Evolutionary conservation across 2,329 filamentous ascomycete species (phyloP), one percentile per base, ranked within the genome.

Genomic region (Elsinoe ampelina): DNA sequence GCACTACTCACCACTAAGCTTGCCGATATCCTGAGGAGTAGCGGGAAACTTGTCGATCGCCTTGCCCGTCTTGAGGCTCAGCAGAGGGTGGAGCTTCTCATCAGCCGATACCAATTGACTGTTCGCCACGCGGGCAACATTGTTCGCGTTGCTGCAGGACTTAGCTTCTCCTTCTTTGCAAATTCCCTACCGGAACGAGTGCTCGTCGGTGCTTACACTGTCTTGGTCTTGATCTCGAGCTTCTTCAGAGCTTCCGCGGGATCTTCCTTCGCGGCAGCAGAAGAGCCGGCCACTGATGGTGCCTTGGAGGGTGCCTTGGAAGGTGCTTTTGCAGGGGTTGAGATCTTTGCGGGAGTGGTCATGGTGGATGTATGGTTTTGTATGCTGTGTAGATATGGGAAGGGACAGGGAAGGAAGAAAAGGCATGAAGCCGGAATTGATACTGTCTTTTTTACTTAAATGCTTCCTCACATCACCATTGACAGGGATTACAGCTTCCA

Each of bases 81-180:
- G 36, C n/a, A 69, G 56, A 4, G 63, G 63, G 11, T 63, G 58
- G 47, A 69, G 55, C 57, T 66, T 65, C 35, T 66, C 67, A 30
- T 67, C 65, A n/a, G 58, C 61, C 30, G 58, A 58, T 2, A 59
- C 63, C 41, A 68, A 57, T 13, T 67, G 63, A 39, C 64, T 65
- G 63, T 68, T 69, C 4, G 66, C 64, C 15, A 68, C 66, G 22
- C 65, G 63, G 38, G 66, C 64, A 22, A 68, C 58, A 52, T 66
- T 67, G 61, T 68, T 69, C 30, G 63, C 59, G 39, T 66, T 68
- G 12, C 63, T 66, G 50, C 36, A 34, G 15, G 35, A 8, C 19
- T 50, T 10, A 12, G 26, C 26, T 30, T 30, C 2, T 30, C 4
- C 5, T 30, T 30, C 26, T 30, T 8, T 7, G 26, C 26, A 30